Base-by-base conservation (phyloP, 2,329 filamentous ascomycete genomes). In the Dactylellina leptospora region DNA sequence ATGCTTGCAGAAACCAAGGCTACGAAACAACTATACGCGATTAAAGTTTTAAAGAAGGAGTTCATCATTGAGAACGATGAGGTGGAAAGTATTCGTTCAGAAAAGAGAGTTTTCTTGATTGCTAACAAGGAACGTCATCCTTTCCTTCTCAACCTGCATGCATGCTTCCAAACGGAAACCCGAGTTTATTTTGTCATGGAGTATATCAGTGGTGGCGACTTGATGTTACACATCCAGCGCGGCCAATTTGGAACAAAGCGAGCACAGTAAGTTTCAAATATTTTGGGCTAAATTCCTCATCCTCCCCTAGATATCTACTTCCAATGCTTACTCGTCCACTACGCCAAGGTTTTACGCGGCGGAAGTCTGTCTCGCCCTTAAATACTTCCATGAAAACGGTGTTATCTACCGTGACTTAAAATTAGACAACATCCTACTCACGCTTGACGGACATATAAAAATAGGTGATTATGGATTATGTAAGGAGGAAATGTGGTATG, bases 401-500 rank as follows among this genome's bases (percentile, higher is more conserved):
- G 95, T 99, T 78, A 97, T 99, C 77, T 99, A 99, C 81, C 87
- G 89, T 80, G 89, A 91, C 81, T 80, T 91, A 80, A 91, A 91
- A 80, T 84, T 91, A 70, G 89, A 91, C 80, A 91, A 99, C 80
- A 99, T 99, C 78, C 85, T 99, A 48, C 84, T 99, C 78, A 96
- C 92, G 0, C 84, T 96, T 47, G 95, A 99, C 78, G 95, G 95
- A 23, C 95, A 99, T 80, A 96, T 99, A 84, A 97, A 97, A 85
- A 92, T 99, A 84, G 95, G 87, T 58, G 95, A 99, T 85, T 99
- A 96, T 80, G 95, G 95, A 86, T 86, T 99, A 51, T 99, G 96
- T 83, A 99, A 99, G 82, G 95, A 99, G 79, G 93, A 99, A 77
- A 99, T 99, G 95, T 99, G 93, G 93, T 99, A 96, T 79, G 92